Percentiles rank a stretch among this genome's conserved stretches.
Evolutionary conservation across 306 rosid genomes (phyloP).

Genomic region (Neltuma alba): DNA sequence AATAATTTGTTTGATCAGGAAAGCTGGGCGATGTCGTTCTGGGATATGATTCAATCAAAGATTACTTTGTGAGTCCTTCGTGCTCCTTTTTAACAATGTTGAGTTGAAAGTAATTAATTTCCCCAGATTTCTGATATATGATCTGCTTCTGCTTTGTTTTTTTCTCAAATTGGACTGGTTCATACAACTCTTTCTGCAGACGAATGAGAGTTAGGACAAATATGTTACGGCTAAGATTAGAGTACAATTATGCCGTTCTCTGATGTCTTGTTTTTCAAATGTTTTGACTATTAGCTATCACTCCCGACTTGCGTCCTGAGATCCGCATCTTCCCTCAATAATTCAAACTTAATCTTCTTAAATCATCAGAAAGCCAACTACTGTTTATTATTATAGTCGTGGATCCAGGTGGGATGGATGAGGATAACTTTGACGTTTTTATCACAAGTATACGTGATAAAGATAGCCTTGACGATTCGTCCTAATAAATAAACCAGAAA

Average conservation of each 20-base stretch:
- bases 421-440: not conserved
- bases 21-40: conserved; percentile 77
- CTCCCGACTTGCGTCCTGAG: conserved; percentile 5
- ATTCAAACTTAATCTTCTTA: not conserved
- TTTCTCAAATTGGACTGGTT: conserved; percentile 18
- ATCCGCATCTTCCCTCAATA: not conserved
- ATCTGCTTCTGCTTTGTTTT: not conserved
- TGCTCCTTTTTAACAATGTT: not conserved
- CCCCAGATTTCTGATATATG: not conserved
- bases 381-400: not conserved
- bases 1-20: conserved; percentile 47
- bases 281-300: not conserved
- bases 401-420: not conserved
- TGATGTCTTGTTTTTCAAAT: not conserved
- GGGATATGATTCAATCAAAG: conserved; percentile 70
- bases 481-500: not conserved
- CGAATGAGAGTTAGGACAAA: conserved; percentile 14
- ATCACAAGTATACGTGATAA: not conserved
- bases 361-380: not conserved
- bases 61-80: conserved; percentile 46
- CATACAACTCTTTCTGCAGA: not conserved
- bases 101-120: too few relatives aligned
- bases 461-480: conserved; percentile 21
- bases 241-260: not conserved
- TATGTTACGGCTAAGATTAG: conserved; percentile 29